Conservation (phyloP, 2,329 filamentous ascomycete species). For the Ambrosiella beaveri region DNA sequence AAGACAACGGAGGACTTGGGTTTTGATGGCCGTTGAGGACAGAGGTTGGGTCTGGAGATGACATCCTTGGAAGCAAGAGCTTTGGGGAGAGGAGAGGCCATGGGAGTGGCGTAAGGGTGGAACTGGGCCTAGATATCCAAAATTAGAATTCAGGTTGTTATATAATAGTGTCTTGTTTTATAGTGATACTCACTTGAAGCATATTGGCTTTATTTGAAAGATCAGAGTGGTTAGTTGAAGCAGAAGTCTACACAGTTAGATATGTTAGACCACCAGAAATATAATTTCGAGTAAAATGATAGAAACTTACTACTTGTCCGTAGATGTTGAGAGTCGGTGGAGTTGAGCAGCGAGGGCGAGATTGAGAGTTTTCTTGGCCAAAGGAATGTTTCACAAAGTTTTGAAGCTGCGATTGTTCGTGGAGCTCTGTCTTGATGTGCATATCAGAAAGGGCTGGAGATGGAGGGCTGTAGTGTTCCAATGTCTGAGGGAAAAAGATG, state of each 20-base stretch:
- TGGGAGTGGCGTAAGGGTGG: constrained; percentile 9
- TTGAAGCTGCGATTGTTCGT: neutral
- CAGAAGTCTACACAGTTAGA: neutral
- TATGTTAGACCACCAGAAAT: neutral
- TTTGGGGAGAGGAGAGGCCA: constrained; percentile 8
- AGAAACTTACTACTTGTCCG: neutral
- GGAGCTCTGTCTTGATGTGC: neutral
- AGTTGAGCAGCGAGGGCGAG: neutral
- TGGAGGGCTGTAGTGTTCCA: constrained; percentile 25
- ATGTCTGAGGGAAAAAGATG: constrained; percentile 12
- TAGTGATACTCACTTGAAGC: neutral
- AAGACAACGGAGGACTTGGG: constrained; percentile 1
- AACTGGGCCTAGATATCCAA: neutral
- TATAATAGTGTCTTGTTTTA: neutral
- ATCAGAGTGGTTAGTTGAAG: neutral
- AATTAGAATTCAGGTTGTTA: neutral
- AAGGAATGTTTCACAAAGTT: neutral
- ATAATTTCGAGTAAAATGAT: neutral
- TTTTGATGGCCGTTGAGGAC: neutral
- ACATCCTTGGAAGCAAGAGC: neutral
- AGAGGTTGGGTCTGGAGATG: constrained; percentile 6
- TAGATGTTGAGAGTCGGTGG: neutral
- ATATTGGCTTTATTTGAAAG: neutral
- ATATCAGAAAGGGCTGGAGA: constrained; percentile 26
- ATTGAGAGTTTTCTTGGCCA: neutral